Conservation (phyloP, 1,139 yeast species). For the Nadsonia commutata region DNA sequence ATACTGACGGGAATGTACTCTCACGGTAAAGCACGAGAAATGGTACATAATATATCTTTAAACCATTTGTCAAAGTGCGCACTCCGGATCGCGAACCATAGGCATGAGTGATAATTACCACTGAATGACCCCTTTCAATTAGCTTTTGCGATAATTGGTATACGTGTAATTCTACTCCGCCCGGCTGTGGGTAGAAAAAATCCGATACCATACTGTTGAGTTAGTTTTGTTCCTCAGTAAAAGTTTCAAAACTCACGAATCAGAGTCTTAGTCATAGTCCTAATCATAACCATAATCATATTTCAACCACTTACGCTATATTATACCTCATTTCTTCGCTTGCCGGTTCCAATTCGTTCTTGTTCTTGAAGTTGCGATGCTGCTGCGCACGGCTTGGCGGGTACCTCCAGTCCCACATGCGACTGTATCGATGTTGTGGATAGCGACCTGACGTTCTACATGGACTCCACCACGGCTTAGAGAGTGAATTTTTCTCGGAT, state of each 20-base stretch:
- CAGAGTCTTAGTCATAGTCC: no score
- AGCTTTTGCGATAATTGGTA: constrained; percentile 72
- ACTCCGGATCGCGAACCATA: constrained; percentile 75
- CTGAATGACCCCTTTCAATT: constrained; percentile 77
- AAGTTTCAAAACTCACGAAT: no score
- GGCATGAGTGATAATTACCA: constrained; percentile 79
- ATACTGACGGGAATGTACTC: constrained; percentile 78
- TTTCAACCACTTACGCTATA: constrained; percentile 33
- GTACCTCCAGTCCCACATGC: no score
- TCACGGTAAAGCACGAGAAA: constrained; percentile 65
- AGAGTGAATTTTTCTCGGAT: no score
- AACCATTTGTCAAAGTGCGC: constrained; percentile 70
- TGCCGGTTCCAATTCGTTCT: no score
- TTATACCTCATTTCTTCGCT: constrained; percentile 27
- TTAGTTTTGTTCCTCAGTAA: not conserved
- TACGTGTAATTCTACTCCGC: constrained; percentile 93
- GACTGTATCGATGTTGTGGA: no score
- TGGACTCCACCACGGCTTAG: no score
- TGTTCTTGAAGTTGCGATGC: no score
- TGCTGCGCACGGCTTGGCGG: no score
- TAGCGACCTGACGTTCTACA: no score
- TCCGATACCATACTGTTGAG: constrained; percentile 69
- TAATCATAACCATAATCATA: no score
- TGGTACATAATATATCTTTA: constrained; percentile 87
- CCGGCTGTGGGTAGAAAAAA: constrained; percentile 96